A percentile compares a stretch with the other conserved stretches of the same genome.
phyloP scores from a whole-genome alignment of 1,284 basidiomycete species.

The Pyrrhoderma noxium region DNA sequence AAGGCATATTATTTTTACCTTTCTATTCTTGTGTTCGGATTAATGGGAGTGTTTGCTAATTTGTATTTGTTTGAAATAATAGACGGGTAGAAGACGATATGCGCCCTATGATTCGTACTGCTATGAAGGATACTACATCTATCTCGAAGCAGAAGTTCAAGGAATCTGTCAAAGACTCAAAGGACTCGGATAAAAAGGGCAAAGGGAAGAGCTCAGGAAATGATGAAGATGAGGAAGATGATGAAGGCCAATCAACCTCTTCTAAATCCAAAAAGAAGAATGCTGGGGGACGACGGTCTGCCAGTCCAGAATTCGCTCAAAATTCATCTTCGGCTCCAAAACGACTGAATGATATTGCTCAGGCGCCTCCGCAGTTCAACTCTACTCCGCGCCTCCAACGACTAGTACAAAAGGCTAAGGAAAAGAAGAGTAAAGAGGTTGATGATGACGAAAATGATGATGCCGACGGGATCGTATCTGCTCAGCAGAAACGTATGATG shows the following conservation, averaged over 20 bases:
- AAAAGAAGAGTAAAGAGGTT: constrained; percentile 20
- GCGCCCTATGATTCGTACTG: constrained; percentile 52
- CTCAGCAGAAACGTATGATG: constrained; percentile 69
- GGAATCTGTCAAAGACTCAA: constrained; percentile 19
- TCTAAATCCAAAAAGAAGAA: constrained; percentile 16
- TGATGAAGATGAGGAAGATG: constrained; percentile 16
- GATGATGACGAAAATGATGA: constrained; percentile 18
- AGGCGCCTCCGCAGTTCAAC: constrained; percentile 51
- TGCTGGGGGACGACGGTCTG: constrained; percentile 21
- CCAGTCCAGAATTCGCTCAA: constrained; percentile 49
- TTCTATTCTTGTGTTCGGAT: too few relatives aligned
- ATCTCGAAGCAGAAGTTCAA: constrained; percentile 28
- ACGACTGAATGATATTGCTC: constrained; percentile 62
- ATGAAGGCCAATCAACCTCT: constrained; percentile 19
- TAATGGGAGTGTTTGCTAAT: background rate
- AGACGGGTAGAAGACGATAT: constrained; percentile 69
- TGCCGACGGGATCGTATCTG: constrained; percentile 48
- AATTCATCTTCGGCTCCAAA: constrained; percentile 50
- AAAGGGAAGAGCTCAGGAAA: constrained; percentile 15
- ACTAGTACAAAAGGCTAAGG: constrained; percentile 4
- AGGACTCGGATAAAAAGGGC: constrained; percentile 12
- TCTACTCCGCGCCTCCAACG: constrained; percentile 31
- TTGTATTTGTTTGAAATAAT: background rate
- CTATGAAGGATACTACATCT: constrained; percentile 49
- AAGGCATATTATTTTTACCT: background rate